phyloP scores from a whole-genome alignment of 352 stramenopile genomes.

The Salisapilia sapeloensis region DNA sequence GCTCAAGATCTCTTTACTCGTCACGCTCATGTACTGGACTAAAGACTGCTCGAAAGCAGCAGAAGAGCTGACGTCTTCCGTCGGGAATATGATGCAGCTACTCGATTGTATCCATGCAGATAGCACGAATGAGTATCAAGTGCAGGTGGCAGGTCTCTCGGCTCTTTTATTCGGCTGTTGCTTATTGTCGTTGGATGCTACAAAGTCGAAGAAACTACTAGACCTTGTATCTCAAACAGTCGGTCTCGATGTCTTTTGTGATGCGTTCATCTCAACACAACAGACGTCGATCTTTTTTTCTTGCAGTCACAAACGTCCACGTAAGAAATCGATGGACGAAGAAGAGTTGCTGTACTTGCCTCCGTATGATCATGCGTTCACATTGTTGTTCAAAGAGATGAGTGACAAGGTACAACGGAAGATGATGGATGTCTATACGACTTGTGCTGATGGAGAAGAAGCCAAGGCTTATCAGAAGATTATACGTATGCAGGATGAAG shows the following conservation, averaged over 20 bases:
- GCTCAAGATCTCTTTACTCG: constrained; percentile 23
- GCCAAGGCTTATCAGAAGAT: constrained; percentile 46
- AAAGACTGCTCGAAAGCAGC: constrained; percentile 36
- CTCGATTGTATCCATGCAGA: constrained; percentile 4
- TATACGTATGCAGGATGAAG: constrained; percentile 62
- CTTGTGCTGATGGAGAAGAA: constrained; percentile 8
- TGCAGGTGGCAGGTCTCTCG: not conserved
- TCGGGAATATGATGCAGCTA: constrained; percentile 23
- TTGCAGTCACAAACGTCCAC: constrained; percentile 15
- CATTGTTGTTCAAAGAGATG: constrained; percentile 20
- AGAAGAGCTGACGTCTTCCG: constrained; percentile 29
- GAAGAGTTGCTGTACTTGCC: constrained; percentile 29
- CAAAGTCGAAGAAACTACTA: constrained; percentile 25
- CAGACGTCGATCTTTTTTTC: constrained; percentile 25
- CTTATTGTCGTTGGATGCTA: not conserved
- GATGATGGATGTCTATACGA: constrained; percentile 46
- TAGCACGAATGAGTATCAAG: constrained; percentile 13
- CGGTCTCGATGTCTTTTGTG: constrained; percentile 46
- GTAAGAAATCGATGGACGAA: constrained; percentile 1
- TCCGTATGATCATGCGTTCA: constrained; percentile 55
- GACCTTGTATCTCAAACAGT: constrained; percentile 47
- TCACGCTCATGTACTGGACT: constrained; percentile 42
- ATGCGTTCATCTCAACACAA: constrained; percentile 45
- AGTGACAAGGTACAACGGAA: constrained; percentile 39
- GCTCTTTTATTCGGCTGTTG: constrained; percentile 1